These are phyloP conservation scores for Solanum hybrid DNA, from an alignment of 305 asterid species.

Conservation along the genomic window DNA sequence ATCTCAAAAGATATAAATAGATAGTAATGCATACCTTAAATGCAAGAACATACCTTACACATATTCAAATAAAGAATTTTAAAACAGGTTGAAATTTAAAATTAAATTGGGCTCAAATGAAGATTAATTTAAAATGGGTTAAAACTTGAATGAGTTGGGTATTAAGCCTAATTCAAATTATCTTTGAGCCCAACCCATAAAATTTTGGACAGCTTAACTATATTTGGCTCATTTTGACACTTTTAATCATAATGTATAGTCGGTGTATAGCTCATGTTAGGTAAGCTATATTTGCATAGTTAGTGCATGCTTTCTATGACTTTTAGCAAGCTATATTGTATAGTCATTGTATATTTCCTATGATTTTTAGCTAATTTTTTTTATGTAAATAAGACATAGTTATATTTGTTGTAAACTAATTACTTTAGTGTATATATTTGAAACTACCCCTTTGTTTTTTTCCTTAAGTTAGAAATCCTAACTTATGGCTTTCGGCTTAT, in stretches of 20 bases:
- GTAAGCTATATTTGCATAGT: no score
- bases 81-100: background rate
- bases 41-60: background rate
- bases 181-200: background rate
- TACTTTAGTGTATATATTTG: no score
- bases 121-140: background rate
- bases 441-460: background rate
- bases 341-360: background rate
- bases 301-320: background rate
- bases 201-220: no score
- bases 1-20: no score
- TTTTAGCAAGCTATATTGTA: background rate
- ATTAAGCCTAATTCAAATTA: background rate
- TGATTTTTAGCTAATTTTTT: background rate
- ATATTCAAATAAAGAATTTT: no score
- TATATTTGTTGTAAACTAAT: background rate
- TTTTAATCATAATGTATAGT: background rate
- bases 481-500: background rate
- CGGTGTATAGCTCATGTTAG: background rate
- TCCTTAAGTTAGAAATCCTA: background rate
- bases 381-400: no score
- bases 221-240: background rate
- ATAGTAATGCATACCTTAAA: background rate
- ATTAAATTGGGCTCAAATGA: background rate
- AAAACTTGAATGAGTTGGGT: background rate